phyloP scores from a whole-genome alignment of 208 protist species.

The Acanthamoeba castellanii region DNA sequence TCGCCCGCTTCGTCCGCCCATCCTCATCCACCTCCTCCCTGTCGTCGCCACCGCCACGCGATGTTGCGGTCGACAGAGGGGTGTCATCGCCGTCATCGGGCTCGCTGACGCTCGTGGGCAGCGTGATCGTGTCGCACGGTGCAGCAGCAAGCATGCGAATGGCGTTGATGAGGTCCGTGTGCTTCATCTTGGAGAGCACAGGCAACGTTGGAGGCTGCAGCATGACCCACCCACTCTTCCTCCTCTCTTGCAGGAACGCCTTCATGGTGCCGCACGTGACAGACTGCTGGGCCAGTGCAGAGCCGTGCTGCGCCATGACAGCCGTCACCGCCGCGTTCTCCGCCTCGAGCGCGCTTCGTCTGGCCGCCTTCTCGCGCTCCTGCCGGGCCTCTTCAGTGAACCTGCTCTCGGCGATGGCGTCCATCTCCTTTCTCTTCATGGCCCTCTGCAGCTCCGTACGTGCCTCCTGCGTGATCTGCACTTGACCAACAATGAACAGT shows the following conservation, averaged over 20 bases:
- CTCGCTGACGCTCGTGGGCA: constrained; percentile 37
- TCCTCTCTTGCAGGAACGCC: constrained; percentile 33
- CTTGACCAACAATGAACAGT: too few relatives aligned
- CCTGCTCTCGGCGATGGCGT: constrained; percentile 30
- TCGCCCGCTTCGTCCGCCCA: too few relatives aligned
- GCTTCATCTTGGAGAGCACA: not conserved
- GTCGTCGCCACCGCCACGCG: not conserved
- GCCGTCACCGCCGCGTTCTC: constrained; percentile 11
- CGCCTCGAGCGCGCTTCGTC: not conserved
- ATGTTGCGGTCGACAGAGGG: constrained; percentile 32
- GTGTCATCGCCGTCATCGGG: not conserved
- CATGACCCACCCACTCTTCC: constrained; percentile 54
- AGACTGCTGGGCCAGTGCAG: constrained; percentile 52
- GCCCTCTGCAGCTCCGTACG: too few relatives aligned
- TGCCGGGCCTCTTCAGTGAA: constrained; percentile 27
- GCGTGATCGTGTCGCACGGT: constrained; percentile 40
- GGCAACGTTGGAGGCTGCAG: constrained; percentile 32
- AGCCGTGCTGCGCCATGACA: constrained; percentile 47
- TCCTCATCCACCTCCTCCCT: too few relatives aligned
- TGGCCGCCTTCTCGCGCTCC: constrained; percentile 27
- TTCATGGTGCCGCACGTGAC: constrained; percentile 51
- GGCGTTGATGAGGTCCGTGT: too few relatives aligned
- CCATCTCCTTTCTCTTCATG: constrained; percentile 35
- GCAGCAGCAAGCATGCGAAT: too few relatives aligned
- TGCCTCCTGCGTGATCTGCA: too few relatives aligned